These are phyloP conservation scores for Pyricularia pennisetigena DNA, from an alignment of 2,329 filamentous ascomycete species.

Conservation along the genomic window DNA sequence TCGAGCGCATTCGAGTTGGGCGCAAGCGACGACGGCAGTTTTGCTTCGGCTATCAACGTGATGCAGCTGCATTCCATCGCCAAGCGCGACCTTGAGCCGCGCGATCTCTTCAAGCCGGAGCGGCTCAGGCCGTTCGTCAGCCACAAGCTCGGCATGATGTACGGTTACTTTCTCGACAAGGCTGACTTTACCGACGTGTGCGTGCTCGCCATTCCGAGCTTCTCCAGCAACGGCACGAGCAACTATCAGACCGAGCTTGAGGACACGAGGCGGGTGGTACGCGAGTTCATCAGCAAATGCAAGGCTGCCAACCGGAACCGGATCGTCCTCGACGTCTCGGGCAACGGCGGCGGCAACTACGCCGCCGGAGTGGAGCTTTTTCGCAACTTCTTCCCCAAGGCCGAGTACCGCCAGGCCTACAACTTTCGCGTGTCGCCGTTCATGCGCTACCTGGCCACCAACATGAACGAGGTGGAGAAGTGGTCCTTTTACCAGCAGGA, in stretches of 20 bases:
- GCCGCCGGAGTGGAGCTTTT: constrained; percentile 52
- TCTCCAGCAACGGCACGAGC: background rate
- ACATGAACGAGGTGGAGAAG: background rate
- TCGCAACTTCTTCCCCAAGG: constrained; percentile 40
- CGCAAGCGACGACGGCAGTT: background rate
- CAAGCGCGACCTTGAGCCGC: background rate
- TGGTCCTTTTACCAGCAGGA: background rate
- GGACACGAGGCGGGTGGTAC: constrained; percentile 17
- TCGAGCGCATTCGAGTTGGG: background rate
- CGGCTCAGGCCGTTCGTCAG: background rate
- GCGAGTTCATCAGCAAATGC: constrained; percentile 24
- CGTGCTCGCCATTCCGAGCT: background rate
- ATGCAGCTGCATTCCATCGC: constrained; percentile 6
- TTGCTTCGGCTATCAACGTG: background rate
- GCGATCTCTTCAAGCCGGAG: background rate
- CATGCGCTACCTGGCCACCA: background rate
- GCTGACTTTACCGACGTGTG: background rate
- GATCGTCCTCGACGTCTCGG: constrained; percentile 47
- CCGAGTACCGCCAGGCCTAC: constrained; percentile 10
- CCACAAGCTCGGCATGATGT: background rate
- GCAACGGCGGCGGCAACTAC: constrained; percentile 49
- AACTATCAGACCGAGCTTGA: constrained; percentile 16
- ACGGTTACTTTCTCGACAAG: background rate
- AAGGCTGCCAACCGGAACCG: constrained; percentile 42
- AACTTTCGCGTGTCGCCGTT: background rate